Conservation (phyloP, 176 grass and related monocot species). For the Otatea glauca region DNA sequence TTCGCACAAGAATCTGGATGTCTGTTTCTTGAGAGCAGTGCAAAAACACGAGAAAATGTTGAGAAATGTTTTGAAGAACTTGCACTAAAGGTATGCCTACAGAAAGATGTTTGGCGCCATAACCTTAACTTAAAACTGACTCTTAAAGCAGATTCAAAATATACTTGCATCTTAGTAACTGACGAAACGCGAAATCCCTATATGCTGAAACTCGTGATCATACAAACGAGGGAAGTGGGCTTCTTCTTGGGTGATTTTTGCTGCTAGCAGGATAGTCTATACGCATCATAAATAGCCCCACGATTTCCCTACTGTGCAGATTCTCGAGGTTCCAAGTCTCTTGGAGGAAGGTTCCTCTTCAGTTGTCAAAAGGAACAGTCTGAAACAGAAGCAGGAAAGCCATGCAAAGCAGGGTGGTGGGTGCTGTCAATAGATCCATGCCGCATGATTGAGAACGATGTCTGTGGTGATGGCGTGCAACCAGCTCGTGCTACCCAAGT, state of each 20-base stretch:
- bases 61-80: constrained; percentile 95
- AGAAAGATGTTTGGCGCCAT: not conserved
- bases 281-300: not conserved
- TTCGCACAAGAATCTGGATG: constrained; percentile 83
- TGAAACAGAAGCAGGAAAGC: constrained; percentile 93
- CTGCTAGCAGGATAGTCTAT: not conserved
- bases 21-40: constrained; percentile 92
- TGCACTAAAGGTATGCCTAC: constrained; percentile 79
- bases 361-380: constrained; percentile 70
- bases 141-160: not conserved
- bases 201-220: not conserved
- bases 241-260: not conserved
- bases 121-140: not conserved
- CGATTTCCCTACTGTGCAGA: constrained; percentile 47
- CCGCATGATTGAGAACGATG: not conserved
- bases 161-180: not conserved
- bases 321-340: constrained; percentile 83
- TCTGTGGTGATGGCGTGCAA: constrained; percentile 8
- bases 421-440: constrained; percentile 62
- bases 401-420: constrained; percentile 54
- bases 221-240: not conserved
- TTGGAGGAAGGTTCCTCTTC: constrained; percentile 80
- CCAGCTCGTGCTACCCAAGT: not conserved
- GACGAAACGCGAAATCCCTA: not conserved
- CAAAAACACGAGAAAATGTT: constrained; percentile 87